A percentile compares a stretch with the other conserved stretches of the same genome.
Conservation (phyloP, 257 asterid species). For the Solanum chaucha region DNA sequence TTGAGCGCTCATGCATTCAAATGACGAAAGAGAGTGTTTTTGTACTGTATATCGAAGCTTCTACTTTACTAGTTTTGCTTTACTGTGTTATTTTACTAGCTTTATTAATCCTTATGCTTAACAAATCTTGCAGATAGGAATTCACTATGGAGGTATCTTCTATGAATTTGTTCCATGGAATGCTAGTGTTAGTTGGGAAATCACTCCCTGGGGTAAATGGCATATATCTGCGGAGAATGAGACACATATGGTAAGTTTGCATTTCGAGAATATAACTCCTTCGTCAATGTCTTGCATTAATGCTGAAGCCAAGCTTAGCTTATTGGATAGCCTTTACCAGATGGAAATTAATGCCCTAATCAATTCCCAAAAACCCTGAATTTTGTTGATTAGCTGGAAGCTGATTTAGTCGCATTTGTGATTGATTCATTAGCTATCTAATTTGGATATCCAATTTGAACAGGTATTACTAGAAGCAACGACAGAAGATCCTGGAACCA, state of each 20-base stretch:
- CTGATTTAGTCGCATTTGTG: neutral
- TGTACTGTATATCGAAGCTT: neutral
- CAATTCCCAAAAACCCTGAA: neutral
- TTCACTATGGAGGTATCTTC: slow-evolving; percentile 72
- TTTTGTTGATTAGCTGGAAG: neutral
- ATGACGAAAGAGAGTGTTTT: neutral
- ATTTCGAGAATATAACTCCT: neutral
- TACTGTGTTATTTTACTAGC: neutral
- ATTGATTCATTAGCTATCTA: neutral
- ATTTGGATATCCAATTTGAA: neutral
- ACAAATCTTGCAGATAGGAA: slow-evolving; percentile 54
- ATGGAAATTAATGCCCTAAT: neutral
- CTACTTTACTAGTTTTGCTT: neutral
- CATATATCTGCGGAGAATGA: slow-evolving; percentile 67
- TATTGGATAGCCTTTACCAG: neutral
- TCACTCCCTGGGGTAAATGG: slow-evolving; percentile 88
- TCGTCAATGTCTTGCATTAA: neutral
- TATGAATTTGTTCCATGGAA: slow-evolving; percentile 93
- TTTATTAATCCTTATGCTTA: neutral
- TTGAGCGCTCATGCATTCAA: neutral
- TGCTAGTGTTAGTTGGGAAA: slow-evolving; percentile 83
- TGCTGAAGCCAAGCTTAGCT: neutral
- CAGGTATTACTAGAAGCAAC: slow-evolving; percentile 83
- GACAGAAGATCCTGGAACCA: slow-evolving; percentile 63
- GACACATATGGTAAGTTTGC: slow-evolving; percentile 40